Evolutionary conservation across 2,329 filamentous ascomycete genomes (phyloP), one percentile per base, ranked within the genome.

Genomic region (Periconia digitata): DNA sequence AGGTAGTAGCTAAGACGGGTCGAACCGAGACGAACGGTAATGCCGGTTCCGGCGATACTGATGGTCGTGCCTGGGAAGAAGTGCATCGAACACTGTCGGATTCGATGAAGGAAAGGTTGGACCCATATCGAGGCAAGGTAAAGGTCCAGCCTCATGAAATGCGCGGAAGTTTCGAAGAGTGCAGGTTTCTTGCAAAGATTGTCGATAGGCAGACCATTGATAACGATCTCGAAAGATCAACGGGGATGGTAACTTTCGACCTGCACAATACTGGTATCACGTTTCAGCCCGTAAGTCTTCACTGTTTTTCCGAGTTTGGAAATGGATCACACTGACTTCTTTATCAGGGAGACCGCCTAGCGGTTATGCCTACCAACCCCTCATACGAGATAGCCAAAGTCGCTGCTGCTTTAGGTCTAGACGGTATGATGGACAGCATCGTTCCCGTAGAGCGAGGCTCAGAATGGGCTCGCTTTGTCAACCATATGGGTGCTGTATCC

Each of bases 351-450:
- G 79, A 81, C 44, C 71, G 78, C 3, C 67, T 82, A 2, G 78
- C 78, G 0, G 69, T 82, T 2, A 81, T 81, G 78, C 78, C 78
- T 0, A 69, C 80, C 2, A 81, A 81, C 47, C 72, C 69, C 43
- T 79, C 76, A 75, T 72, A 76, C 13, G 79, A 81, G 55, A 78
- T 76, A 38, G 76, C 77, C 15, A 81, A 81, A 51, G 74, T 81
- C 13, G 76, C 74, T 1, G 73, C 77, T 0, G 78, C 77, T 0
- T 67, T 81, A 0, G 78, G 79, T 0, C 61, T 81, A 0, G 77
- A 77, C 18, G 64, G 72, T 2, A 67, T 74, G 39, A 67, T 80
- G 2, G 74, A 78, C 13, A 56, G 65, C 5, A 56, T 66, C 0
- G 66, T 79, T 1, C 58, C 67, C 0, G 64, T 76, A 0, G 69